These are phyloP conservation scores for Colletotrichum somersetense DNA, from an alignment of 2,329 filamentous ascomycete species.

Conservation along the genomic window DNA sequence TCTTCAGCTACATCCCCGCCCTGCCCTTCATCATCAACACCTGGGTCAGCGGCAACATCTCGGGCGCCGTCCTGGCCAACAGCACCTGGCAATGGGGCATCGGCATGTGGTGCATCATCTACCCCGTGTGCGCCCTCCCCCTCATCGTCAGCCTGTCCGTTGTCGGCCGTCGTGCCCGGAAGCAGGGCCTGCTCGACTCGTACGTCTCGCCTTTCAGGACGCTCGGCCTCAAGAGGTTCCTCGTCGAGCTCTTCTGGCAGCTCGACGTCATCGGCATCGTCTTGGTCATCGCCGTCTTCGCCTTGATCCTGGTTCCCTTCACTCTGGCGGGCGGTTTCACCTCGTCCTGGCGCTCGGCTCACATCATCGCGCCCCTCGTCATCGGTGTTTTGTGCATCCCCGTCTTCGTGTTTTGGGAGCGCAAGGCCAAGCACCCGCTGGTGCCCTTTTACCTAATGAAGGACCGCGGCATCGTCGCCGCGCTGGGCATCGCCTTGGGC, in stretches of 20 bases:
- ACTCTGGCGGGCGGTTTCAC: conserved; percentile 60
- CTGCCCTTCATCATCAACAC: conserved; percentile 73
- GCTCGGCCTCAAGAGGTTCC: conserved; percentile 50
- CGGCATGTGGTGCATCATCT: conserved; percentile 75
- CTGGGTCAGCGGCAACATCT: conserved; percentile 72
- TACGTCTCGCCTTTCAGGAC: conserved; percentile 51
- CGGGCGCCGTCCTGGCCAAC: conserved; percentile 58
- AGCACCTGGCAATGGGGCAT: conserved; percentile 73
- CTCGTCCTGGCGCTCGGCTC: conserved; percentile 53
- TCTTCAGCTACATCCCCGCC: conserved; percentile 75
- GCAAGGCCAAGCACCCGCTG: conserved; percentile 64
- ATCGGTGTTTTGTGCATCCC: conserved; percentile 62
- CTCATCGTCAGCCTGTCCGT: conserved; percentile 65
- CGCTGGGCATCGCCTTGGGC: conserved; percentile 68
- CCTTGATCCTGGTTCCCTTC: conserved; percentile 59
- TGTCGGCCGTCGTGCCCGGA: conserved; percentile 65
- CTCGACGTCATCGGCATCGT: conserved; percentile 61
- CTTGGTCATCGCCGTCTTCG: conserved; percentile 60
- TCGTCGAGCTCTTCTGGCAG: conserved; percentile 60
- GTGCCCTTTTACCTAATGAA: conserved; percentile 72
- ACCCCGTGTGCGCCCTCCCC: conserved; percentile 65
- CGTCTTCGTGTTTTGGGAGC: conserved; percentile 63
- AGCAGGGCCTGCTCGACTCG: conserved; percentile 58
- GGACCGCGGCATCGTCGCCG: conserved; percentile 74
- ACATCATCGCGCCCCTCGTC: conserved; percentile 60